Percentiles rank a stretch among this genome's conserved stretches.
Conservation (phyloP, 495 filamentous ascomycete genomes). For the Aspergillus affinis region DNA sequence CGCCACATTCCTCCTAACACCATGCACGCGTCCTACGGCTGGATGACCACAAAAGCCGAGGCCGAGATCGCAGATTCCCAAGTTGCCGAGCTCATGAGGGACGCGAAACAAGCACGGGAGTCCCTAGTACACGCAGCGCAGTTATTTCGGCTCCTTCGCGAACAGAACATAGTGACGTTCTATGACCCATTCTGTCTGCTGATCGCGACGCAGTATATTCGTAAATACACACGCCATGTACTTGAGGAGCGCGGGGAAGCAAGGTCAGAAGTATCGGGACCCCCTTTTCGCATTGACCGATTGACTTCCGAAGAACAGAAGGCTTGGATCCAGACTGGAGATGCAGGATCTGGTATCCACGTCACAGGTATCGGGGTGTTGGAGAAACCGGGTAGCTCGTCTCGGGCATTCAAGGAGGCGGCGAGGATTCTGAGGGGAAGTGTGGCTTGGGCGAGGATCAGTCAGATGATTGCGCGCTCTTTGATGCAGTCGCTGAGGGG, state of each 20-base stretch:
- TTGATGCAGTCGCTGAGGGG: too few species aligned
- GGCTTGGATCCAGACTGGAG: background rate
- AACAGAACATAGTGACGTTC: background rate
- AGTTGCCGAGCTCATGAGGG: background rate
- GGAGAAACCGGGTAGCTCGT: background rate
- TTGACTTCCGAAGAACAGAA: background rate
- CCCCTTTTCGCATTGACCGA: background rate
- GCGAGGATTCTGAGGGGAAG: background rate
- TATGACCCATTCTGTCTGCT: background rate
- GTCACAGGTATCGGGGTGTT: background rate
- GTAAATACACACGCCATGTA: background rate
- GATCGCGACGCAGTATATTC: background rate
- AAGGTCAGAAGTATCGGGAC: background rate
- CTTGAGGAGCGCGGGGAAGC: background rate
- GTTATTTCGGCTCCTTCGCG: background rate
- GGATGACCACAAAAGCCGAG: background rate
- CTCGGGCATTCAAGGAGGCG: background rate
- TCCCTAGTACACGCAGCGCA: background rate
- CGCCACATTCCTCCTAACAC: background rate
- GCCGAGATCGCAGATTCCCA: background rate
- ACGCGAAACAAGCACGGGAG: background rate
- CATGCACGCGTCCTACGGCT: background rate
- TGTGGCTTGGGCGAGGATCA: background rate
- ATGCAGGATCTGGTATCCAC: background rate
- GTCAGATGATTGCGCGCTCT: too few species aligned